Conservation (phyloP, 1,284 basidiomycete genomes). For the Porphyrellus sp. region DNA sequence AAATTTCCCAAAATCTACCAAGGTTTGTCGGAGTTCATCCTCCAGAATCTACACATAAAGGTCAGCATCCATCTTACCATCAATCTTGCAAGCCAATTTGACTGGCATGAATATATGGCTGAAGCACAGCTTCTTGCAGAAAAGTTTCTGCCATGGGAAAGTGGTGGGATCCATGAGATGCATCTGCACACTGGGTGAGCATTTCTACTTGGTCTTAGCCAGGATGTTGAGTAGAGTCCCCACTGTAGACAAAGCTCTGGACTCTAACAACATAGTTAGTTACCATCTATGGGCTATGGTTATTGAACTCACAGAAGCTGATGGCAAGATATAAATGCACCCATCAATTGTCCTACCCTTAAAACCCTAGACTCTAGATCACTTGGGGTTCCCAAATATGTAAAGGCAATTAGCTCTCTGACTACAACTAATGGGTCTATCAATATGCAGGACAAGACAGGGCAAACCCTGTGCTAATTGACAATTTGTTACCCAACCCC, state of each 20-base stretch:
- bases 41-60: too few species aligned
- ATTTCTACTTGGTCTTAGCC: background rate
- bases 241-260: constrained; percentile 5
- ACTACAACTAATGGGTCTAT: too few species aligned
- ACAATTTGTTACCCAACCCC: too few species aligned
- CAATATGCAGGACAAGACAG: too few species aligned
- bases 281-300: background rate
- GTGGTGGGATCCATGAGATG: background rate
- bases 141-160: background rate
- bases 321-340: background rate
- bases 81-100: too few species aligned
- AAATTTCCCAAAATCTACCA: too few species aligned
- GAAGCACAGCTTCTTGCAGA: background rate
- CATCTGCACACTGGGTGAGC: background rate
- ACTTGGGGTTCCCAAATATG: background rate
- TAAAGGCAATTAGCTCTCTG: background rate
- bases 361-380: too few species aligned
- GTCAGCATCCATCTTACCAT: too few species aligned
- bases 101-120: background rate
- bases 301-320: background rate
- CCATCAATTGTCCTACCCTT: background rate
- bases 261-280: background rate
- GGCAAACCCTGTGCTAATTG: too few species aligned
- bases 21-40: too few species aligned
- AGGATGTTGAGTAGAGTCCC: constrained; percentile 4